These are phyloP conservation scores for Backusella parvicylindrica DNA, from an alignment of 192 early-diverging fungal genomes.

Conservation along the genomic window DNA sequence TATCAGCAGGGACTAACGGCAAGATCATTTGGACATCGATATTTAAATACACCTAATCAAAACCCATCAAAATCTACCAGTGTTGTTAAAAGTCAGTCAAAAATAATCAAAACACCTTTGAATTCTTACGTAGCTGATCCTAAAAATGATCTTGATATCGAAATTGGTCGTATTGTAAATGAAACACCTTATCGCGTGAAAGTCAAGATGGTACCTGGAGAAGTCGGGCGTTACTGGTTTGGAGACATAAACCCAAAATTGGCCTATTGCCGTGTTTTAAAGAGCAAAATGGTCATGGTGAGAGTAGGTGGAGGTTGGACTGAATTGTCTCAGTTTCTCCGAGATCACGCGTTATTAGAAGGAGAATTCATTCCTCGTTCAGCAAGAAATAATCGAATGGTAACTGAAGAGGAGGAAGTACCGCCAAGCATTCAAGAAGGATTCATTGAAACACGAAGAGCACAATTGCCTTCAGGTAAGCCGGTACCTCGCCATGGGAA, in stretches of 20 bases:
- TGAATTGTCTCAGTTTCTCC: constrained; percentile 30
- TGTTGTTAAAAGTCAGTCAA: not conserved
- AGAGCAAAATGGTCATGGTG: constrained; percentile 63
- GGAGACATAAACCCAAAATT: constrained; percentile 60
- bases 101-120: not conserved
- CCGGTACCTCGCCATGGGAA: not conserved
- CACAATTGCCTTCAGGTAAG: constrained; percentile 6
- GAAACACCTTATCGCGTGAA: constrained; percentile 49
- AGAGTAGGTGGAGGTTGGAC: constrained; percentile 56
- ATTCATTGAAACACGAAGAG: constrained; percentile 17
- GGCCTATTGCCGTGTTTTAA: constrained; percentile 57
- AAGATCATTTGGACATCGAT: not conserved
- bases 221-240: constrained; percentile 62
- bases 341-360: constrained; percentile 31
- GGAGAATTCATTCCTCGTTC: constrained; percentile 24
- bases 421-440: constrained; percentile 21
- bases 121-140: constrained; percentile 43
- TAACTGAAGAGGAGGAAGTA: constrained; percentile 14
- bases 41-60: not conserved
- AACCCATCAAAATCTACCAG: constrained; percentile 8
- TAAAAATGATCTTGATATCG: constrained; percentile 51
- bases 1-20: not conserved
- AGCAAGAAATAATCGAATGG: constrained; percentile 10
- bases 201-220: constrained; percentile 45
- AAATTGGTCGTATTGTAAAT: constrained; percentile 58